phyloP scores from a whole-genome alignment of 1,284 basidiomycete species.

The Sphagnurus paluster region DNA sequence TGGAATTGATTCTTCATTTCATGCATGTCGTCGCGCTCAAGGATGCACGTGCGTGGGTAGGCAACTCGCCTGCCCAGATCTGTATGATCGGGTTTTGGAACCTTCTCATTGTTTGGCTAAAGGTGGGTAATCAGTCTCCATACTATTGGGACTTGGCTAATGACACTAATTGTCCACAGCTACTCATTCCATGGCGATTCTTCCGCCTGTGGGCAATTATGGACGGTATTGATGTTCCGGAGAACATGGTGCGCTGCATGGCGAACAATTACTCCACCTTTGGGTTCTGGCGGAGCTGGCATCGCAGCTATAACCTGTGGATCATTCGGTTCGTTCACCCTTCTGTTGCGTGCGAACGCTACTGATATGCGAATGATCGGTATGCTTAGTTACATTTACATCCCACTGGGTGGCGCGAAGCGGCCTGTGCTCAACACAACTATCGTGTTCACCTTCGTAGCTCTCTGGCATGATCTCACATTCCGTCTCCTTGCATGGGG shows the following conservation, averaged over 20 bases:
- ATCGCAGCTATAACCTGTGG: conserved; percentile 97
- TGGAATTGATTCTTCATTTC: conserved; percentile 92
- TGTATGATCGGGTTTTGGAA: conserved; percentile 98
- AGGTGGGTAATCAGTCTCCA: conserved; percentile 60
- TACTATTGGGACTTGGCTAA: not conserved
- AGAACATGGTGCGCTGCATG: conserved; percentile 99
- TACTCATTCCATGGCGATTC: conserved; percentile 97
- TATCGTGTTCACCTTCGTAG: conserved; percentile 96
- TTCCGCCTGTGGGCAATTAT: conserved; percentile 94
- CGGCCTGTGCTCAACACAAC: conserved; percentile 69
- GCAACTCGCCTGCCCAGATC: conserved; percentile 78
- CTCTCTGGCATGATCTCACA: conserved; percentile 95
- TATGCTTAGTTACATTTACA: conserved; percentile 83
- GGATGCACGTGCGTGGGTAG: conserved; percentile 76
- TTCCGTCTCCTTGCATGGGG: conserved; percentile 93
- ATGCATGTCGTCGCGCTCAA: conserved; percentile 99
- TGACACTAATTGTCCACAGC: conserved; percentile 42
- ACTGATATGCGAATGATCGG: not conserved
- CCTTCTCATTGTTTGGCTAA: conserved; percentile 94
- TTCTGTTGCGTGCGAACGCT: not conserved
- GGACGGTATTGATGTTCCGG: conserved; percentile 91
- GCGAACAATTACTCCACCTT: conserved; percentile 96
- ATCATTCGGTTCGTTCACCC: conserved; percentile 66
- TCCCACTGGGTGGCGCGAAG: conserved; percentile 85
- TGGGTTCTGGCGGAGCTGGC: conserved; percentile 97